phyloP scores from a whole-genome alignment of 495 filamentous ascomycete species.

The Daldinia vernicosa region DNA sequence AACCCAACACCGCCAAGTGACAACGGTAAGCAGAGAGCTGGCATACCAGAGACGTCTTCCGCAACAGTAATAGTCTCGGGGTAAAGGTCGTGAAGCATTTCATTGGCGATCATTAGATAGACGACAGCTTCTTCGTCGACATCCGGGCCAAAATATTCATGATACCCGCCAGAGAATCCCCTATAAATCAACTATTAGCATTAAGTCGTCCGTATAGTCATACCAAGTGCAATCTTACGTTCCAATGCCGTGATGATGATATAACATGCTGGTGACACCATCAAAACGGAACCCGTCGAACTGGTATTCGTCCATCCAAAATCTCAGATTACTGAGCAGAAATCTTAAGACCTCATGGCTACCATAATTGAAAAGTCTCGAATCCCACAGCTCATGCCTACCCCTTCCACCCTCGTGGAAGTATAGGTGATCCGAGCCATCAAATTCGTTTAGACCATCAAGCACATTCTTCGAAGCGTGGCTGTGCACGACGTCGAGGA shows the following conservation, averaged over 20 bases:
- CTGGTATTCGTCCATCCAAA: constrained; percentile 98
- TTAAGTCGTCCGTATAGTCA: neutral
- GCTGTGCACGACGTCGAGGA: constrained; percentile 96
- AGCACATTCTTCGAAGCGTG: constrained; percentile 97
- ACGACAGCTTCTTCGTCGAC: constrained; percentile 97
- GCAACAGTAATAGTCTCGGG: constrained; percentile 89
- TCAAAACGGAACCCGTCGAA: constrained; percentile 99
- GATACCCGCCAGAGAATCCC: constrained; percentile 97
- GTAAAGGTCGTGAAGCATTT: constrained; percentile 90
- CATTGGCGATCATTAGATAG: constrained; percentile 96
- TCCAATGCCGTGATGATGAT: constrained; percentile 95
- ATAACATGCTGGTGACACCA: constrained; percentile 98
- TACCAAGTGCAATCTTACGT: constrained; percentile 71
- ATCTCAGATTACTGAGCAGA: constrained; percentile 91
- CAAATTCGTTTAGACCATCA: constrained; percentile 94
- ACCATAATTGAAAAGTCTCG: constrained; percentile 95
- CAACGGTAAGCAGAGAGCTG: constrained; percentile 86
- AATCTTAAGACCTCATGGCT: constrained; percentile 94
- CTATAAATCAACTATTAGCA: constrained; percentile 54
- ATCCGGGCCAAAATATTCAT: constrained; percentile 92
- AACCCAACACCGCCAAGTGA: constrained; percentile 92
- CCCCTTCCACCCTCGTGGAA: constrained; percentile 89
- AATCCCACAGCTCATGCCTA: constrained; percentile 93
- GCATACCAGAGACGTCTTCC: constrained; percentile 98
- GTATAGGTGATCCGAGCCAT: constrained; percentile 92